phyloP scores from a whole-genome alignment of 176 grass and related monocot genomes.

The Metroxylon sagu region DNA sequence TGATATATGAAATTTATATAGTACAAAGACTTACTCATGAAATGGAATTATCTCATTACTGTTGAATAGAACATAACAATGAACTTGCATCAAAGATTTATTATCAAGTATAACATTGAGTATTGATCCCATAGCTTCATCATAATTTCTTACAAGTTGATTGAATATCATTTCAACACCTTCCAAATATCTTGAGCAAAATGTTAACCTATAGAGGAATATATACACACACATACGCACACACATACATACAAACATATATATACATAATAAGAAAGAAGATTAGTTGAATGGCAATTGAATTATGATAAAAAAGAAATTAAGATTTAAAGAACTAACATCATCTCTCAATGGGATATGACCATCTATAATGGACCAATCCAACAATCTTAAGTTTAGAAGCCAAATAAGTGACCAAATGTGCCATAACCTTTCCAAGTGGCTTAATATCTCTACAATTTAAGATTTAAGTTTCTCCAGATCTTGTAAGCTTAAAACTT shows the following conservation, averaged over 20 bases:
- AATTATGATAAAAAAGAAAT: background rate
- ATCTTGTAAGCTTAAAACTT: constrained; percentile 24
- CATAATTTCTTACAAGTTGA: background rate
- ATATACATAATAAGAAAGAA: background rate
- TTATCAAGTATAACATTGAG: background rate
- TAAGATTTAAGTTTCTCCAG: background rate
- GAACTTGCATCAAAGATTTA: background rate
- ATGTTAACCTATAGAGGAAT: background rate
- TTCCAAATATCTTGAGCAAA: background rate
- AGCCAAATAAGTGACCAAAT: background rate
- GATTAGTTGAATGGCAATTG: background rate
- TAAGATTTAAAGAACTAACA: background rate
- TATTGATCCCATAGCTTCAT: background rate
- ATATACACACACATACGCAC: background rate
- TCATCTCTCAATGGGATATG: background rate
- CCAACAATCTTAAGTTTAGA: background rate
- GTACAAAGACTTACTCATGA: background rate
- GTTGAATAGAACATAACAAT: background rate
- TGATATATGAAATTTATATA: background rate
- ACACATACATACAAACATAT: background rate
- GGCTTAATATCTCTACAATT: background rate
- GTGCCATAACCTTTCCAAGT: background rate
- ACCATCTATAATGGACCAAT: no score
- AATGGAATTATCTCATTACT: background rate
- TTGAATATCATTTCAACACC: background rate